Conservation (phyloP, 352 stramenopile species). For the Elongisporangium anandrum region DNA sequence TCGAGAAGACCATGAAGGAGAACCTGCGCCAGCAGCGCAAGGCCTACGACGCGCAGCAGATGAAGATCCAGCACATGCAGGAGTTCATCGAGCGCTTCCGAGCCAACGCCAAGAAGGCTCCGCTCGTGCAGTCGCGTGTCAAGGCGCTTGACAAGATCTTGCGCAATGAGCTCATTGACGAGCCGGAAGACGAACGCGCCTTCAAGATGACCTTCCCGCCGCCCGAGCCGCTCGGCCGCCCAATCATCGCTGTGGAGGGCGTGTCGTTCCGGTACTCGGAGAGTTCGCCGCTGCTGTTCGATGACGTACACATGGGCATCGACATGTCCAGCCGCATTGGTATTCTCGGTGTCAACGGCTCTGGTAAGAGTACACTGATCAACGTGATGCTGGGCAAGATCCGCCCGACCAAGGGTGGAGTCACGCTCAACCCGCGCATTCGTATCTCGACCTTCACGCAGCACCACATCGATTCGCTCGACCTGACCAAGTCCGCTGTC, state of each 20-base stretch:
- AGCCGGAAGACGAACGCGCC: conserved; percentile 90
- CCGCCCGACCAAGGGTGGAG: conserved; percentile 73
- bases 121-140: conserved; percentile 95
- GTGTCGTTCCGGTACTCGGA: conserved; percentile 75
- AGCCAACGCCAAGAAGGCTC: conserved; percentile 94
- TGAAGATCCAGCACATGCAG: conserved; percentile 95
- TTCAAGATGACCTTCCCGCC: conserved; percentile 96
- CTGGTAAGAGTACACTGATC: conserved; percentile 94
- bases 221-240: conserved; percentile 91
- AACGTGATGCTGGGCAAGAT: conserved; percentile 97
- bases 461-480: conserved; percentile 94
- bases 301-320: conserved; percentile 96
- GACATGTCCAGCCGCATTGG: conserved; percentile 94
- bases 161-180: conserved; percentile 87
- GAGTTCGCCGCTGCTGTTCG: conserved; percentile 59
- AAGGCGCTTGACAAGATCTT: conserved; percentile 90
- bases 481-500: conserved; percentile 88
- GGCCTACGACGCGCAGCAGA: conserved; percentile 82
- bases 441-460: conserved; percentile 96
- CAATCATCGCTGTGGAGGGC: conserved; percentile 94
- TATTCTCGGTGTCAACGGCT: conserved; percentile 91
- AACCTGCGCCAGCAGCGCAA: conserved; percentile 92
- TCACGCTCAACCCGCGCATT: conserved; percentile 89
- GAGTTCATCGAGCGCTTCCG: conserved; percentile 97
- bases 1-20: conserved; percentile 92